phyloP scores from a whole-genome alignment of 495 filamentous ascomycete genomes.

The Letharia columbiana region DNA sequence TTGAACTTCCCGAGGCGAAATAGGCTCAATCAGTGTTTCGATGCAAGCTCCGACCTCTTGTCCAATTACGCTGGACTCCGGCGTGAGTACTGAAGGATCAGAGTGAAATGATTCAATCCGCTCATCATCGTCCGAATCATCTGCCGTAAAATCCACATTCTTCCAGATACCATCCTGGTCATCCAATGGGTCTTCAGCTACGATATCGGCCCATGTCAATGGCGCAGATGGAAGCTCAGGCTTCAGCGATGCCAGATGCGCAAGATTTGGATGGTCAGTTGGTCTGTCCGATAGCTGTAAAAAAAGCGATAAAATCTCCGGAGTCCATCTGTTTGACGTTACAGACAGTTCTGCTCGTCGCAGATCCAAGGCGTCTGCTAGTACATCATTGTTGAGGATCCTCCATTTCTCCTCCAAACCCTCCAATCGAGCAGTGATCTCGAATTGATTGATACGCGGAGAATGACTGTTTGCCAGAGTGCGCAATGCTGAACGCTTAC shows the following conservation, averaged over 20 bases:
- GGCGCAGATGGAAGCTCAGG: constrained; percentile 36
- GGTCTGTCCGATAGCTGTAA: constrained; percentile 78
- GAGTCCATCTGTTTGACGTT: constrained; percentile 50
- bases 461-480: constrained; percentile 52
- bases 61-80: not conserved
- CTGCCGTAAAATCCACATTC: constrained; percentile 60
- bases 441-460: constrained; percentile 80
- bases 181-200: constrained; percentile 61
- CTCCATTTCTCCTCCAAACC: constrained; percentile 86
- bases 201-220: constrained; percentile 68
- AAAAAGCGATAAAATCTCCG: constrained; percentile 72
- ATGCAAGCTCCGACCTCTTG: constrained; percentile 9
- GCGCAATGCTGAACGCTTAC: constrained; percentile 42
- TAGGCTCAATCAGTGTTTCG: constrained; percentile 7
- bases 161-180: constrained; percentile 68
- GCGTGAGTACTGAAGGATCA: constrained; percentile 3
- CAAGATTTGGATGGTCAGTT: constrained; percentile 54
- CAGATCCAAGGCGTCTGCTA: constrained; percentile 64
- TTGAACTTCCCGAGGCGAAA: constrained; percentile 29
- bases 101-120: not conserved
- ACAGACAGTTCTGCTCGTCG: constrained; percentile 53
- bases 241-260: constrained; percentile 46
- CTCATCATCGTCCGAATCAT: constrained; percentile 51
- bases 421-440: constrained; percentile 59
- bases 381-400: constrained; percentile 63